Percentiles rank a stretch among this genome's conserved stretches.
These are phyloP conservation scores for Dysphania ambrosioides DNA, from an alignment of 148 eudicot species.

Conservation along the genomic window DNA sequence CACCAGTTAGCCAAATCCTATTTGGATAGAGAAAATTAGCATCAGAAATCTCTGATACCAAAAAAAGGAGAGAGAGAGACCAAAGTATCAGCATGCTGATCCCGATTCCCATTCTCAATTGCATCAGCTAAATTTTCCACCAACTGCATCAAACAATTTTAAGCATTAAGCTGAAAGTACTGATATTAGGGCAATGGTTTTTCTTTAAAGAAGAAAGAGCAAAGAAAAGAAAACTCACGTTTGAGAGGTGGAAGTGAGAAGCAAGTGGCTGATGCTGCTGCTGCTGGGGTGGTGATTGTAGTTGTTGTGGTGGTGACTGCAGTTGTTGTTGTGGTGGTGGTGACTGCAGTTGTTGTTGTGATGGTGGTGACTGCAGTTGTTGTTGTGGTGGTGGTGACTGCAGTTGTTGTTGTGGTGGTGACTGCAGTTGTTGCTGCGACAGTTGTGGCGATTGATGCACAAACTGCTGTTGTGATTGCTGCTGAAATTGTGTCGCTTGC, in stretches of 20 bases:
- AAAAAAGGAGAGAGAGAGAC: constrained; percentile 30
- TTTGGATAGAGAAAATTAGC: not conserved
- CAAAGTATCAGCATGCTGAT: constrained; percentile 80
- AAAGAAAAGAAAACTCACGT: constrained; percentile 32
- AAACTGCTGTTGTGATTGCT: constrained; percentile 13
- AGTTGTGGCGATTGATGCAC: constrained; percentile 17
- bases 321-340: constrained; percentile 20
- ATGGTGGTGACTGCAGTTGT: not conserved
- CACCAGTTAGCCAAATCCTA: constrained; percentile 15
- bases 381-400: constrained; percentile 20
- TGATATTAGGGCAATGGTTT: constrained; percentile 16
- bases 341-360: constrained; percentile 7
- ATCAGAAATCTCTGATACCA: not conserved
- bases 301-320: no score
- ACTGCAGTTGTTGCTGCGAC: constrained; percentile 14
- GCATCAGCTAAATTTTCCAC: constrained; percentile 90
- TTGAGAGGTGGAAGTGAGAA: constrained; percentile 76
- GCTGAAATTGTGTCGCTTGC: constrained; percentile 28
- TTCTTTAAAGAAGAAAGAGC: no score
- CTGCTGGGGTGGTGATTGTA: constrained; percentile 19
- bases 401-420: constrained; percentile 4
- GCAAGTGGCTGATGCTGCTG: constrained; percentile 66
- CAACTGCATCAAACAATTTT: constrained; percentile 46
- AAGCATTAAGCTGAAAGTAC: not conserved
- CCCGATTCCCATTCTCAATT: constrained; percentile 73